phyloP scores from a whole-genome alignment of 2,329 filamentous ascomycete genomes.

The Dactylellina cionopaga region DNA sequence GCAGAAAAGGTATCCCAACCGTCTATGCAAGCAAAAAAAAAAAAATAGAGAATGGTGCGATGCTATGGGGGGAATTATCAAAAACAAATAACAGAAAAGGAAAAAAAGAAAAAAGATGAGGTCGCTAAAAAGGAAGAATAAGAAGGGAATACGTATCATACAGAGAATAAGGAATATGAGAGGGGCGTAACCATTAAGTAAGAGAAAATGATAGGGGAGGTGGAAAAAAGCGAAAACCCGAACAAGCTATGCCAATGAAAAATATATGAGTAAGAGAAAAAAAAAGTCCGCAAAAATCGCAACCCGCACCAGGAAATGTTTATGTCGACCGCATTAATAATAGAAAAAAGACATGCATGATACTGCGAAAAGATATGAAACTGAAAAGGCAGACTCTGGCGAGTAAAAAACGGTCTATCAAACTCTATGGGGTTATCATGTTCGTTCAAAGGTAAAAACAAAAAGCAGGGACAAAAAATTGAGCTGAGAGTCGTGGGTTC shows the following conservation, averaged over 20 bases:
- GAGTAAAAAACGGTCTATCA: constrained; percentile 29
- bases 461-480: constrained; percentile 23
- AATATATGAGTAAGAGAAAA: neutral
- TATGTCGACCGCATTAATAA: constrained; percentile 18
- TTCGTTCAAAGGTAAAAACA: constrained; percentile 45
- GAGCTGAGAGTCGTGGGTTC: constrained; percentile 51
- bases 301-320: constrained; percentile 51
- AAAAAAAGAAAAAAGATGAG: constrained; percentile 19
- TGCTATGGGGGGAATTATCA: constrained; percentile 16
- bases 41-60: constrained; percentile 10
- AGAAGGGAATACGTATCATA: constrained; percentile 48
- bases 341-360: constrained; percentile 29
- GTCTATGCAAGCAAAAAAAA: constrained; percentile 40
- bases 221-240: constrained; percentile 12
- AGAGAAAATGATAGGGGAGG: constrained; percentile 22
- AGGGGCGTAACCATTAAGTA: constrained; percentile 40
- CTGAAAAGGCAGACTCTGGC: neutral
- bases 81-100: constrained; percentile 14
- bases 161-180: constrained; percentile 19
- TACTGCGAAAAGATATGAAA: constrained; percentile 11
- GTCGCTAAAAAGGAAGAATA: constrained; percentile 28
- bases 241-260: constrained; percentile 46
- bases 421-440: constrained; percentile 49
- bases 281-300: constrained; percentile 41
- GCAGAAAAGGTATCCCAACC: constrained; percentile 45